Evolutionary conservation across 169 alveolate species (phyloP), one percentile per base, ranked within the genome.

Genomic region (Cryptosporidium sp.): DNA sequence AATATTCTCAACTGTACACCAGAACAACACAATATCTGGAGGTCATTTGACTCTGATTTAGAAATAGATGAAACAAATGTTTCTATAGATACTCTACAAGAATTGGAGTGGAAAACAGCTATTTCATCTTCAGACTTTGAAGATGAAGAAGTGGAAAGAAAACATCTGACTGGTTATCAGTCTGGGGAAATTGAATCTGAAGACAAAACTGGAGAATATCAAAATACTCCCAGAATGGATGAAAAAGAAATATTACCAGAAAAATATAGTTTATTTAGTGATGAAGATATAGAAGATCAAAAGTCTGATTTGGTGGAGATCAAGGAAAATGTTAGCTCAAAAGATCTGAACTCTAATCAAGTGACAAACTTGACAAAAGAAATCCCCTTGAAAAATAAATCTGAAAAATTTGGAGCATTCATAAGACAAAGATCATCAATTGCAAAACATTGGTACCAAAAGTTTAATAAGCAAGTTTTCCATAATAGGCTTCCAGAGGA

Each of bases 71-170:
- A 35, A 12, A 53, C 21, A 14, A 39, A 31, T 12, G 31, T 0
- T n/a, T 72, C 86, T 6, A 0, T 35, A n/a, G 86, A 73, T 14
- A 23, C 72, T 56, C 37, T 73, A 10, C 44, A 73, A 23, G 70
- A 56, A 12, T 58, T 23, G 26, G 75, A 80, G 39, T 80, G 89
- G 89, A 29, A 62, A 33, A 62, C 89, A 21, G 89, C 89, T 29
- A 2, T 61, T 26, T 69, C 69, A 4, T 62, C 75, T 23, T 62
- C 33, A 62, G 48, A 35, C 29, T 39, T 31, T 9, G 65, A 70
- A 1, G 37, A 80, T 14, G 70, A 23, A 16, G 52, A 62, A 14
- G 8, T n/a, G 10, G 48, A 35, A 65, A 35, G 53, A 65, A 29
- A 65, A 2, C 45, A 35, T 9, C 31, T 33, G 21, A 31, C 10